Percentiles rank a stretch among this genome's conserved stretches.
Conservation (phyloP, 2,329 filamentous ascomycete genomes). For the Pseudogymnoascus pannorum region DNA sequence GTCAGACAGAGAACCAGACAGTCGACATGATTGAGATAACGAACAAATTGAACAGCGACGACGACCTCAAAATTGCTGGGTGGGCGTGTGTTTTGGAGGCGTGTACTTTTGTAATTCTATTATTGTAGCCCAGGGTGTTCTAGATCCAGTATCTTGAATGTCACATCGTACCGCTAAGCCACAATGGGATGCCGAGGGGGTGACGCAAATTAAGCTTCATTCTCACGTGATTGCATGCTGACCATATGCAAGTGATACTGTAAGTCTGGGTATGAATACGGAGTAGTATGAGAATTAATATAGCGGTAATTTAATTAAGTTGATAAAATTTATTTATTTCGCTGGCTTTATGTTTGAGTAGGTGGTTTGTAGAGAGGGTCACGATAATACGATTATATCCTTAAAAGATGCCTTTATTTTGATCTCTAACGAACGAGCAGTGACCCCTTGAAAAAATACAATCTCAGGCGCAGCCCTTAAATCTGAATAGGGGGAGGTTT, state of each 20-base stretch:
- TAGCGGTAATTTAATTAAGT: background rate
- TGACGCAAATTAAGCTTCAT: background rate
- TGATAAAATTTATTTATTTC: background rate
- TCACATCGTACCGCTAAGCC: background rate
- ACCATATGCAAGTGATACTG: background rate
- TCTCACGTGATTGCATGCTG: background rate
- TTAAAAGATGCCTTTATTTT: background rate
- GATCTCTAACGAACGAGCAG: no score
- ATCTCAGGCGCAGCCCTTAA: background rate
- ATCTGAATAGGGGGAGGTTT: background rate
- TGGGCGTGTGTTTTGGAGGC: background rate
- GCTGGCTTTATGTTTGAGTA: background rate
- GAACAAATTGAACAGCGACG: background rate
- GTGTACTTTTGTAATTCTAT: constrained; percentile 8
- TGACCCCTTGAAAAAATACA: background rate
- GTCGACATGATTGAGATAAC: background rate
- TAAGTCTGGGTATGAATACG: background rate
- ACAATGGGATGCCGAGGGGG: background rate
- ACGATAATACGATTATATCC: background rate
- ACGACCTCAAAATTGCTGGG: constrained; percentile 1
- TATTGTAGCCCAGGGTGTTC: constrained; percentile 5
- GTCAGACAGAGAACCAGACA: background rate
- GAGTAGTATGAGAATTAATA: background rate
- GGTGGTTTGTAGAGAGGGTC: background rate
- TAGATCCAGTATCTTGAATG: constrained; percentile 8